These are phyloP conservation scores for Puccinia brachypodii DNA, from an alignment of 1,284 basidiomycete genomes.

Conservation along the genomic window DNA sequence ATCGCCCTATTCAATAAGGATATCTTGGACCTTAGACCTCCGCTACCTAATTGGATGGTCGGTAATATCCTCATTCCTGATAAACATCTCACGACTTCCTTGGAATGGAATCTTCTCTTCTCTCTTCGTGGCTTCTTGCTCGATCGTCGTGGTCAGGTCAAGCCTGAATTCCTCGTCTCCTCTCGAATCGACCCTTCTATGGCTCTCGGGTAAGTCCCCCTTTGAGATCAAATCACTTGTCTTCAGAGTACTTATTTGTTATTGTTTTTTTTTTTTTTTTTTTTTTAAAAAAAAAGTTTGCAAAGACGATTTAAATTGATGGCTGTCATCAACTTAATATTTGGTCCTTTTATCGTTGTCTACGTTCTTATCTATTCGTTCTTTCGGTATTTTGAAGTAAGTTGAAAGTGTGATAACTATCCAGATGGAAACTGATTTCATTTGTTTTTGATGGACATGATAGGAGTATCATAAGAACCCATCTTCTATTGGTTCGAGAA, in stretches of 20 bases:
- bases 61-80: constrained; percentile 47
- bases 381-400: constrained; percentile 90
- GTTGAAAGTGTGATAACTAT: neutral
- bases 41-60: constrained; percentile 64
- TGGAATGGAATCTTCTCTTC: constrained; percentile 95
- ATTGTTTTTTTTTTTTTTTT: neutral
- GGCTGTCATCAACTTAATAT: constrained; percentile 89
- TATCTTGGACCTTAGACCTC: constrained; percentile 78
- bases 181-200: constrained; percentile 73
- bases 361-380: constrained; percentile 97
- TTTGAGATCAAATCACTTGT: neutral
- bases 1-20: constrained; percentile 98
- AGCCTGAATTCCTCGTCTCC: constrained; percentile 84
- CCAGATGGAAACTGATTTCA: neutral
- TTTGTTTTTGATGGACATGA: neutral
- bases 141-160: constrained; percentile 78
- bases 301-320: constrained; percentile 87
- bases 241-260: neutral
- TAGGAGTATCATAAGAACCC: constrained; percentile 97
- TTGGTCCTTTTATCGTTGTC: constrained; percentile 95
- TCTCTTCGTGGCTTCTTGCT: constrained; percentile 93
- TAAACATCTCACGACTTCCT: constrained; percentile 69
- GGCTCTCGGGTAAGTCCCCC: constrained; percentile 70
- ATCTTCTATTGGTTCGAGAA: constrained; percentile 82
- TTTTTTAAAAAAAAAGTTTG: constrained; percentile 70